A percentile compares a stretch with the other conserved stretches of the same genome.
These are phyloP conservation scores for Paecilomyces niveus DNA, from an alignment of 2,329 filamentous ascomycete species.

Conservation along the genomic window DNA sequence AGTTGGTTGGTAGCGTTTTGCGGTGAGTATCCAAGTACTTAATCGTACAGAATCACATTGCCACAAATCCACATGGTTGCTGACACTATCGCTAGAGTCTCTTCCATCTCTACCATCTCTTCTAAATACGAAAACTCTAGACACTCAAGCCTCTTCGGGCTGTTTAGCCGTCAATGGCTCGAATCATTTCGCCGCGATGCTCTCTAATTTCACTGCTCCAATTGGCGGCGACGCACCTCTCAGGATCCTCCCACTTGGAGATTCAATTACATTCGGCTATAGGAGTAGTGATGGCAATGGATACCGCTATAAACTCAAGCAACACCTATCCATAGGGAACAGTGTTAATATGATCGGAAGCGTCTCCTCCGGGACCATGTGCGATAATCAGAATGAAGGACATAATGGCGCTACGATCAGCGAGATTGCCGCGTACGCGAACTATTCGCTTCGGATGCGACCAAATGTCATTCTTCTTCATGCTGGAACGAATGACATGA, in stretches of 20 bases:
- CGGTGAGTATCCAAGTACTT: neutral
- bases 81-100: neutral
- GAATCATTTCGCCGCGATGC: neutral
- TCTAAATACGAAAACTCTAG: neutral
- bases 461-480: slow-evolving; percentile 27
- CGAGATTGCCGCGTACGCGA: slow-evolving; percentile 15
- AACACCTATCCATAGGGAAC: slow-evolving; percentile 15
- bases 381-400: slow-evolving; percentile 14
- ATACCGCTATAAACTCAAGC: slow-evolving; percentile 24
- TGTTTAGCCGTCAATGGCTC: neutral
- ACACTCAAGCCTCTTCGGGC: neutral
- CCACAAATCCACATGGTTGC: neutral
- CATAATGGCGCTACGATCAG: slow-evolving; percentile 18
- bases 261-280: slow-evolving; percentile 26
- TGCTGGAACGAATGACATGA: slow-evolving; percentile 29
- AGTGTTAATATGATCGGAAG: slow-evolving; percentile 5
- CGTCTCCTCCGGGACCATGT: slow-evolving; percentile 15
- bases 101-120: neutral
- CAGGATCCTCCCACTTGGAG: slow-evolving; percentile 21
- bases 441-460: slow-evolving; percentile 7
- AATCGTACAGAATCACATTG: neutral
- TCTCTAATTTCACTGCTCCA: neutral
- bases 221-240: slow-evolving; percentile 1
- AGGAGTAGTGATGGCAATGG: slow-evolving; percentile 22
- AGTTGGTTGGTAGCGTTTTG: neutral